Conservation (phyloP, 192 early-diverging fungal genomes). For the Backusella westeae region DNA sequence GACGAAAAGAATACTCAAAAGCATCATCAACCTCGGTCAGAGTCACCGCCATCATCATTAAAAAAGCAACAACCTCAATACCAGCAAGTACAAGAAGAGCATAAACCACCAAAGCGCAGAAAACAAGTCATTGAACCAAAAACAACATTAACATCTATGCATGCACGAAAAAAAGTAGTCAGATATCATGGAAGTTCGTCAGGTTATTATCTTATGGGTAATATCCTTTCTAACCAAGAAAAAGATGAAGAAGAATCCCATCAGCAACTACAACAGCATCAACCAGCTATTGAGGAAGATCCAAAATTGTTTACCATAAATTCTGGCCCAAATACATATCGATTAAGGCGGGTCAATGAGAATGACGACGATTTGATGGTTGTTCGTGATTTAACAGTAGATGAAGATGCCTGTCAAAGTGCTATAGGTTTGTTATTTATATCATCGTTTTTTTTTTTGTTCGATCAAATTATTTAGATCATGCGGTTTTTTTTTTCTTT, state of each 20-base stretch:
- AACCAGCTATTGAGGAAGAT: neutral
- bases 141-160: neutral
- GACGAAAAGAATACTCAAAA: neutral
- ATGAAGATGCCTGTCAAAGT: constrained; percentile 11
- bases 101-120: neutral
- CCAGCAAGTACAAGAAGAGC: neutral
- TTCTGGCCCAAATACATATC: constrained; percentile 3
- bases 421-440: neutral
- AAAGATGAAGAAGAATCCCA: neutral
- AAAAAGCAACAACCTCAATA: neutral
- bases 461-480: neutral
- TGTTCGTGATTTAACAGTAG: constrained; percentile 19
- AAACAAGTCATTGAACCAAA: neutral
- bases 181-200: constrained; percentile 36
- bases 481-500: neutral
- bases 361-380: constrained; percentile 31
- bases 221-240: constrained; percentile 15
- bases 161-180: constrained; percentile 19
- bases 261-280: neutral
- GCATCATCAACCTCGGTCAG: neutral
- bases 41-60: neutral
- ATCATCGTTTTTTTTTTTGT: neutral
- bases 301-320: neutral
- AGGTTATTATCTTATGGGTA: constrained; percentile 29
- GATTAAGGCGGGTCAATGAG: constrained; percentile 18